These are phyloP conservation scores for Suillus ampliporus DNA, from an alignment of 768 basidiomycete genomes.

Conservation along the genomic window DNA sequence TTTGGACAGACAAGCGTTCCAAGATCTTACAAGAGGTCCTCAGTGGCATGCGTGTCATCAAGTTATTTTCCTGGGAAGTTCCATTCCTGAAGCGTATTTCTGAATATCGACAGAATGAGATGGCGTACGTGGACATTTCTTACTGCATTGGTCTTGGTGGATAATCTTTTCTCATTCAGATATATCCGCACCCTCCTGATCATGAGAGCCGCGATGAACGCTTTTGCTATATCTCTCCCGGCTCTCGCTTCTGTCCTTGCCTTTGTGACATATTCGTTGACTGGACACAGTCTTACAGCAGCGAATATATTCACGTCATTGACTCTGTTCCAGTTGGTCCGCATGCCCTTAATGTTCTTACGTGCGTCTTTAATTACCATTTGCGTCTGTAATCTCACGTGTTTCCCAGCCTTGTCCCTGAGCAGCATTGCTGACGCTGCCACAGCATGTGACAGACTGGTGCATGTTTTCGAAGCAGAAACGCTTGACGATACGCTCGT, in stretches of 20 bases:
- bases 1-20: slow-evolving; percentile 89
- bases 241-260: slow-evolving; percentile 78
- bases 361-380: slow-evolving; percentile 36
- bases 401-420: slow-evolving; percentile 62
- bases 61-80: slow-evolving; percentile 88
- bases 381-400: slow-evolving; percentile 13
- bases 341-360: slow-evolving; percentile 81
- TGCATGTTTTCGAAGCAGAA: slow-evolving; percentile 86
- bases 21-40: slow-evolving; percentile 90
- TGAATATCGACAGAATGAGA: slow-evolving; percentile 73
- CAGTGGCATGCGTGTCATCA: slow-evolving; percentile 90
- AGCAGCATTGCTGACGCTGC: slow-evolving; percentile 84
- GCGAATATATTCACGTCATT: slow-evolving; percentile 84
- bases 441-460: slow-evolving; percentile 79
- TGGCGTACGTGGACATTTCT: slow-evolving; percentile 47
- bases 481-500: slow-evolving; percentile 61
- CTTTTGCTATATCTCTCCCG: slow-evolving; percentile 74
- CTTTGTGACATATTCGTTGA: slow-evolving; percentile 76
- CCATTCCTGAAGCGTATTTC: slow-evolving; percentile 80
- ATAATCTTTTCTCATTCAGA: slow-evolving; percentile 33
- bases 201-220: slow-evolving; percentile 68
- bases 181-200: slow-evolving; percentile 72
- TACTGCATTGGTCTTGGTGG: slow-evolving; percentile 13
- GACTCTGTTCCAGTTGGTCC: slow-evolving; percentile 82
- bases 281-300: slow-evolving; percentile 71